Evolutionary conservation across 176 grass and related monocot species (phyloP).

Genomic region (Musa beccarii): DNA sequence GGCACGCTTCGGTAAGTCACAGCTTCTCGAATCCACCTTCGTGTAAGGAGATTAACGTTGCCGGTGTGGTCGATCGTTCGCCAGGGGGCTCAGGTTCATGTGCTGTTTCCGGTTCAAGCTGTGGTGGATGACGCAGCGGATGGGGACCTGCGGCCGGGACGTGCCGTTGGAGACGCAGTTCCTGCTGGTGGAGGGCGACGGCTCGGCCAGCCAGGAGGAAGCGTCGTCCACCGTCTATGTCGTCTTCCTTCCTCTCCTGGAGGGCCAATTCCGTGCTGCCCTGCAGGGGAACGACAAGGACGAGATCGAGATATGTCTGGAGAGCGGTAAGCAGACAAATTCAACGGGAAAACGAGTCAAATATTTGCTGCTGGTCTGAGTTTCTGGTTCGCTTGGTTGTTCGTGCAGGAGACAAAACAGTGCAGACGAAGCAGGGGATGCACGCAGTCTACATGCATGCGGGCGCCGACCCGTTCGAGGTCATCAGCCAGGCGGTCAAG

Average conservation of each 20-base stretch:
- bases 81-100: constrained; percentile 56
- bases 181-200: constrained; percentile 55
- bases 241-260: constrained; percentile 74
- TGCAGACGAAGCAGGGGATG: constrained; percentile 39
- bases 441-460: constrained; percentile 58
- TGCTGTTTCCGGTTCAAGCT: constrained; percentile 70
- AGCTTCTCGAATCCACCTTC: too few species aligned
- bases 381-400: too few species aligned
- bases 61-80: constrained; percentile 11
- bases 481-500: constrained; percentile 53
- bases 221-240: constrained; percentile 31
- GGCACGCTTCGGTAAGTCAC: constrained; percentile 49
- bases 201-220: too few species aligned
- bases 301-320: constrained; percentile 58
- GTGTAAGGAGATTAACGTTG: too few species aligned
- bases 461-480: constrained; percentile 54
- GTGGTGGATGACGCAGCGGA: constrained; percentile 75
- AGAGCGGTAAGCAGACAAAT: constrained; percentile 49
- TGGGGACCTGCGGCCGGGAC: constrained; percentile 50
- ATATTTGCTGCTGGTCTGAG: too few species aligned
- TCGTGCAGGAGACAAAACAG: constrained; percentile 52
- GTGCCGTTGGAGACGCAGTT: constrained; percentile 77
- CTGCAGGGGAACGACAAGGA: constrained; percentile 67
- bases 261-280: constrained; percentile 59
- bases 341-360: too few species aligned